These are phyloP conservation scores for Lichtheimia hyalospora DNA, from an alignment of 371 early-diverging fungal species.

Conservation along the genomic window DNA sequence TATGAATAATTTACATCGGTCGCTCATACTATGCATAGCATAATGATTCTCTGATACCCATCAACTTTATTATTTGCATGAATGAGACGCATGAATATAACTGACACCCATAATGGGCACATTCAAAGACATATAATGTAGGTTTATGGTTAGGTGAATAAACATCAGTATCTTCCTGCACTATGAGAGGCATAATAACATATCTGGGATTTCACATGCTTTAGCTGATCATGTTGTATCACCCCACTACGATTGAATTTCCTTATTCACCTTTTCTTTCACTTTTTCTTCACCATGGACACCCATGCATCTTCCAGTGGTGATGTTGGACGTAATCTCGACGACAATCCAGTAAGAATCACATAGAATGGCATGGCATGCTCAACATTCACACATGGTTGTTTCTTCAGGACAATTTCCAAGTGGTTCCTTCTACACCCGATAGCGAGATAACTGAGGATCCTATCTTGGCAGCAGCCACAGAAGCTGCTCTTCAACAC, in stretches of 20 bases:
- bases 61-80: too few species aligned
- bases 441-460: slow-evolving; percentile 9
- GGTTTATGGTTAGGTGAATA: too few species aligned
- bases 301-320: neutral
- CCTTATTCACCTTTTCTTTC: neutral
- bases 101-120: too few species aligned
- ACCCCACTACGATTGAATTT: neutral
- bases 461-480: slow-evolving; percentile 6
- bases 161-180: too few species aligned
- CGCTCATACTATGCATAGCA: too few species aligned
- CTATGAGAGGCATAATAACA: too few species aligned
- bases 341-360: slow-evolving; percentile 1
- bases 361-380: neutral
- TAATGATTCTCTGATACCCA: too few species aligned
- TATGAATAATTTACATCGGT: too few species aligned
- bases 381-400: neutral
- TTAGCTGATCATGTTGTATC: too few species aligned
- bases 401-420: slow-evolving; percentile 13
- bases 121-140: too few species aligned
- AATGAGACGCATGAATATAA: too few species aligned
- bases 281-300: neutral
- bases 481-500: slow-evolving; percentile 36
- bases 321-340: neutral
- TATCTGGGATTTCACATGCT: too few species aligned
- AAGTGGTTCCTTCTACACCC: slow-evolving; percentile 21